Conservation (phyloP, 768 basidiomycete species). For the Russula sp. region DNA sequence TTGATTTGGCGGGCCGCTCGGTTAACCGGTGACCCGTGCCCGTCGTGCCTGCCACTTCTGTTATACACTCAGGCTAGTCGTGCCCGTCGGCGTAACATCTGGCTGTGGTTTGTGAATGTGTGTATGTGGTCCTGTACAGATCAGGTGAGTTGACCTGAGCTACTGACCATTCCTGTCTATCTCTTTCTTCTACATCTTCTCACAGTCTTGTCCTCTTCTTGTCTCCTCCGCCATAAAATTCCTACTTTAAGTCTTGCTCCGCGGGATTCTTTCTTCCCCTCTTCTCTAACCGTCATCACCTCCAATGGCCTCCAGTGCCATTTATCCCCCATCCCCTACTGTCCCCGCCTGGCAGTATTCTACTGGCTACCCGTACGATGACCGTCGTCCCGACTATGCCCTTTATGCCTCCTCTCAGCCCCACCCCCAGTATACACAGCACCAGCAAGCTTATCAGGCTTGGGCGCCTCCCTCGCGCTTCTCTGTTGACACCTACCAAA, state of each 20-base stretch:
- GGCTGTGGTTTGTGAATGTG: neutral
- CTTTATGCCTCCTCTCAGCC: neutral
- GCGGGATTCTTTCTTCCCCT: slow-evolving; percentile 1
- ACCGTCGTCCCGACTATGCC: slow-evolving; percentile 3
- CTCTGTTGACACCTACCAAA: slow-evolving; percentile 16
- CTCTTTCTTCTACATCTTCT: neutral
- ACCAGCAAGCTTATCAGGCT: slow-evolving; percentile 6
- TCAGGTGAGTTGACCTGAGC: neutral
- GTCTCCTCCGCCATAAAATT: neutral
- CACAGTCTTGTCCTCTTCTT: neutral
- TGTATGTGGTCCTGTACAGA: neutral
- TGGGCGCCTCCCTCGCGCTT: slow-evolving; percentile 14
- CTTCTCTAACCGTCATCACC: slow-evolving; percentile 11
- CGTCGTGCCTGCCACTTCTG: too few relatives aligned
- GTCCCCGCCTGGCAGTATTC: slow-evolving; percentile 1
- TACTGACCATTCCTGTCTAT: neutral
- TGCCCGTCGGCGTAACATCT: neutral
- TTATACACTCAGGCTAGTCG: too few relatives aligned
- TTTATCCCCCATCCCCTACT: slow-evolving; percentile 5
- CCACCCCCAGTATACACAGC: slow-evolving; percentile 3
- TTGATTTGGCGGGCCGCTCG: neutral
- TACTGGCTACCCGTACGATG: slow-evolving; percentile 1
- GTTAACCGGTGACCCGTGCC: neutral
- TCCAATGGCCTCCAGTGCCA: slow-evolving; percentile 10
- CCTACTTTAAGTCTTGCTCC: neutral